Base-by-base conservation (phyloP, 352 stramenopile species). In the Phytophthora constricta region DNA sequence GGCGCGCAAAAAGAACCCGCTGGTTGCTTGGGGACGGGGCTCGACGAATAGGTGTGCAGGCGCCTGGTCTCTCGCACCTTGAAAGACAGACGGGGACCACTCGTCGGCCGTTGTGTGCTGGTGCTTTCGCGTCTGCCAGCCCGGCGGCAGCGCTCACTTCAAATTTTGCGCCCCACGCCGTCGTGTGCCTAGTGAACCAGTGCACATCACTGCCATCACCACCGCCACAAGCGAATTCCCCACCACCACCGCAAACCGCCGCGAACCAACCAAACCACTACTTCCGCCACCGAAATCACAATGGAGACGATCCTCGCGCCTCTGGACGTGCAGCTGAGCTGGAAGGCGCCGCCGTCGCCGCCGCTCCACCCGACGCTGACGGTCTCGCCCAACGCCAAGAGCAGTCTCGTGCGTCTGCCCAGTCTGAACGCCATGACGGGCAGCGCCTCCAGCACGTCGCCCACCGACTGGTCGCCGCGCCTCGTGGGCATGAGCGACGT, bases 271-370 rank as follows among this genome's bases (percentile, higher is more conserved):
- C n/a, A n/a, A n/a, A n/a, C n/a, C n/a, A n/a, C n/a, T 5, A 22
- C 28, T 46, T 17, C 27, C 4, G 31, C 31, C 47, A 45, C 48
- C 20, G 39, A 49, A 37, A 22, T n/a, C 41, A 59, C 16, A 25
- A 91, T 91, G 82, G 78, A 91, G 58, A 83, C 85, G 65, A 79
- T 89, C 60, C 76, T 91, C 67, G 78, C 82, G n/a, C 82, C 80
- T 2, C 52, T 88, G 56, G 77, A 91, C 71, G 50, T 85, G 27
- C 63, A 80, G 31, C 78, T 80, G 52, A 67, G 60, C 50, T 70
- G 68, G 70, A 70, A 63, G 43, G 71, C 70, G 71, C 58, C 64
- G 39, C 50, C 52, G 27, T 67, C 62, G 42, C 65, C 61, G 1
- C 20, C 63, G 5, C 28, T 66, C 17, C 46, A 48, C 20, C 31